These are phyloP conservation scores for Athelia sp. DNA, from an alignment of 1,284 basidiomycete species.

Conservation along the genomic window DNA sequence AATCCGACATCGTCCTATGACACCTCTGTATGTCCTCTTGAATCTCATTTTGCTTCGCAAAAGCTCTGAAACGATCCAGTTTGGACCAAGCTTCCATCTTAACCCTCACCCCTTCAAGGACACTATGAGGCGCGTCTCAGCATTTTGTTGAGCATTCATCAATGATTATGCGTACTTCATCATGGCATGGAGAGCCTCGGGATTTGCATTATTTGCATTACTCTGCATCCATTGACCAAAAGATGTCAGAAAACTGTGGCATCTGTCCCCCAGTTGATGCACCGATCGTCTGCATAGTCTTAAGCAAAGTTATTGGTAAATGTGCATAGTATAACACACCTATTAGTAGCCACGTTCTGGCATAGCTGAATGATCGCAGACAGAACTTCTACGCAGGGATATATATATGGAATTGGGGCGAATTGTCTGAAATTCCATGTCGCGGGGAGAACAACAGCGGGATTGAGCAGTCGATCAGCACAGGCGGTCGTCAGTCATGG, in stretches of 20 bases:
- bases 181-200: conserved; percentile 17
- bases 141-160: neutral
- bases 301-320: too few species aligned
- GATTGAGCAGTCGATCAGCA: conserved; percentile 14
- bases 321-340: conserved; percentile 19
- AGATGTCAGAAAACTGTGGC: conserved; percentile 17
- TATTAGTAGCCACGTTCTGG: conserved; percentile 41
- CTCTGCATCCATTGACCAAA: conserved; percentile 8
- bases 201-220: conserved; percentile 17
- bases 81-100: conserved; percentile 37
- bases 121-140: conserved; percentile 22
- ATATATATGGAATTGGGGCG: conserved; percentile 42
- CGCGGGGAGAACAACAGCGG: conserved; percentile 25
- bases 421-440: conserved; percentile 36
- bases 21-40: conserved; percentile 35
- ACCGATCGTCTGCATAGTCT: conserved; percentile 28
- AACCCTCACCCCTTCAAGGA: conserved; percentile 28
- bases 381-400: conserved; percentile 33
- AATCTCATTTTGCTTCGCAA: conserved; percentile 40
- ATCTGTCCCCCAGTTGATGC: conserved; percentile 38
- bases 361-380: conserved; percentile 38
- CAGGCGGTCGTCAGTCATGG: too few species aligned
- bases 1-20: conserved; percentile 35
- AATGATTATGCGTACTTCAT: conserved; percentile 18
- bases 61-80: conserved; percentile 30